These are phyloP conservation scores for Lenwebbia sp. DNA, from an alignment of 345 rosid genomes.

Conservation along the genomic window DNA sequence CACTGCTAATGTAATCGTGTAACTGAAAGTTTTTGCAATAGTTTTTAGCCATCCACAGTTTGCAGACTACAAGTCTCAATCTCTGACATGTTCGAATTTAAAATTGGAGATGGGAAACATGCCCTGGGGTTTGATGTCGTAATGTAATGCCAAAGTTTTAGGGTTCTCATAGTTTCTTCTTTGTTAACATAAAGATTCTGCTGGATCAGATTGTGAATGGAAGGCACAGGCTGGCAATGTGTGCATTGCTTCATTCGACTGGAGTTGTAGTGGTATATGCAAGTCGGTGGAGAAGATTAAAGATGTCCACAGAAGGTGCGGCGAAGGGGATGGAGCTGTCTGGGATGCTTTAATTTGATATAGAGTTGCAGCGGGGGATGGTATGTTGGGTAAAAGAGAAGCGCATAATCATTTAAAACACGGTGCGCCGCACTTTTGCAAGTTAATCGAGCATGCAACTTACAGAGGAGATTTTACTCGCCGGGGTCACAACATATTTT, in stretches of 20 bases:
- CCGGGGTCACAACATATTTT: not conserved
- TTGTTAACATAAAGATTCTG: not conserved
- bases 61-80: not conserved
- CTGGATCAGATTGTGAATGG: constrained; percentile 78
- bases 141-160: not conserved
- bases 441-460: not conserved
- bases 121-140: not conserved
- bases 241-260: constrained; percentile 88
- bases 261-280: constrained; percentile 99
- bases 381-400: not conserved
- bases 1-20: not conserved
- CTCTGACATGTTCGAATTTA: not conserved
- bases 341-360: constrained; percentile 57
- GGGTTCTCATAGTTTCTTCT: not conserved
- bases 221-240: constrained; percentile 88
- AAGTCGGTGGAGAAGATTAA: constrained; percentile 87
- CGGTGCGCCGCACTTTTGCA: not conserved
- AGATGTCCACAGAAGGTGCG: constrained; percentile 69
- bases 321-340: constrained; percentile 85
- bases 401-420: not conserved
- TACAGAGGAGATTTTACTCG: not conserved
- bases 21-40: not conserved
- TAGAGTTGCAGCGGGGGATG: not conserved
- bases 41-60: not conserved
- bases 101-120: not conserved